Percentiles rank a stretch among this genome's conserved stretches.
These are phyloP conservation scores for Jaapia argillacea DNA, from an alignment of 768 basidiomycete genomes.

Conservation along the genomic window DNA sequence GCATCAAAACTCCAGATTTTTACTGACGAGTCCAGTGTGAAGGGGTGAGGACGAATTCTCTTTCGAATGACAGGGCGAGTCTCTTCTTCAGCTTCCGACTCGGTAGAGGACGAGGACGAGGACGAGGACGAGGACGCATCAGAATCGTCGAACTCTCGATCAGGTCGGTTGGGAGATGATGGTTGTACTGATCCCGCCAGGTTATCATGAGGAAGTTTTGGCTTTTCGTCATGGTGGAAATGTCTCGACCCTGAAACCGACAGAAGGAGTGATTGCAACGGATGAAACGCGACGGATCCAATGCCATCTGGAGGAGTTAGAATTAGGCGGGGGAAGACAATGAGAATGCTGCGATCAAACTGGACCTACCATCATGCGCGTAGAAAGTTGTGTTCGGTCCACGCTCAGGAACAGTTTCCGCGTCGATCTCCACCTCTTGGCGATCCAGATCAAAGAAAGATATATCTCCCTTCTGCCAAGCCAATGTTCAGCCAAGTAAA, in stretches of 20 bases:
- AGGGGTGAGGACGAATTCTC: too few relatives aligned
- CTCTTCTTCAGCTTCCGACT: too few relatives aligned
- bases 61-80: too few relatives aligned
- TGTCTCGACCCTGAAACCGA: constrained; percentile 76
- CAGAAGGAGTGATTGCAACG: constrained; percentile 42
- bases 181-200: too few relatives aligned
- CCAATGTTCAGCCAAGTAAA: constrained; percentile 1
- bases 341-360: too few relatives aligned
- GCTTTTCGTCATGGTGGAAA: constrained; percentile 32
- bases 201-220: too few relatives aligned
- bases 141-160: too few relatives aligned
- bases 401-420: constrained; percentile 7
- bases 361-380: constrained; percentile 46
- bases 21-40: too few relatives aligned
- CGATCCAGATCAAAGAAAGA: constrained; percentile 44
- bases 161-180: too few relatives aligned
- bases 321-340: neutral
- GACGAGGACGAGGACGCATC: too few relatives aligned
- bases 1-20: too few relatives aligned
- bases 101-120: too few relatives aligned
- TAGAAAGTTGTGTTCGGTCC: constrained; percentile 28
- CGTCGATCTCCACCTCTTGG: constrained; percentile 3
- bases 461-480: constrained; percentile 43
- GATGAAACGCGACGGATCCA: constrained; percentile 68
- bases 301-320: constrained; percentile 45